phyloP scores from a whole-genome alignment of 768 basidiomycete genomes.

The Galerina sulciceps region DNA sequence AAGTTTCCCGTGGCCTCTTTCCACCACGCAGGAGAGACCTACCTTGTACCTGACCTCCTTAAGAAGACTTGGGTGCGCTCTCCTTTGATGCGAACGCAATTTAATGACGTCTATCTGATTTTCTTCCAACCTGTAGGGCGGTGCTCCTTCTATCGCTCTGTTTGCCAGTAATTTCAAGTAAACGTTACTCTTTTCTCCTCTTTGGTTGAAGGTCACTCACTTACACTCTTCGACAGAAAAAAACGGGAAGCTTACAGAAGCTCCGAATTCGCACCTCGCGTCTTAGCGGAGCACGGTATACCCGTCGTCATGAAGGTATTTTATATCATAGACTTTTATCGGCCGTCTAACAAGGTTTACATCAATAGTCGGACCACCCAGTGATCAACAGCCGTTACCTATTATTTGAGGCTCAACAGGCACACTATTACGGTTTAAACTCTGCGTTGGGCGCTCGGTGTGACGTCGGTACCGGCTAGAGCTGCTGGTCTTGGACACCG shows the following conservation, averaged over 20 bases:
- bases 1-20: constrained; percentile 75
- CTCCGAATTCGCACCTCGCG: constrained; percentile 72
- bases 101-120: background rate
- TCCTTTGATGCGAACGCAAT: background rate
- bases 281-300: constrained; percentile 68
- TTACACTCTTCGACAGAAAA: constrained; percentile 27
- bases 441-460: constrained; percentile 58
- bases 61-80: constrained; percentile 65
- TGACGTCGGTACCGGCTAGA: constrained; percentile 67
- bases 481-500: constrained; percentile 71
- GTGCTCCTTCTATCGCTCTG: constrained; percentile 69
- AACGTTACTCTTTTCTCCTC: background rate
- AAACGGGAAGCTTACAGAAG: constrained; percentile 67
- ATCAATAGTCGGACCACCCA: constrained; percentile 54
- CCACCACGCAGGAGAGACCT: constrained; percentile 82
- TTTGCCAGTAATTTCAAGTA: constrained; percentile 68
- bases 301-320: constrained; percentile 72
- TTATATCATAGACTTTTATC: background rate
- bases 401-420: constrained; percentile 72
- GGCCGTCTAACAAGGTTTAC: too few relatives aligned
- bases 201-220: background rate
- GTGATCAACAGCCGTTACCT: constrained; percentile 68
- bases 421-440: constrained; percentile 67
- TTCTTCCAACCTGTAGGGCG: constrained; percentile 32
- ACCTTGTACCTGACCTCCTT: constrained; percentile 77